Evolutionary conservation across 2,329 filamentous ascomycete species (phyloP).

Genomic region (Zelopaecilomyces penicillatus): DNA sequence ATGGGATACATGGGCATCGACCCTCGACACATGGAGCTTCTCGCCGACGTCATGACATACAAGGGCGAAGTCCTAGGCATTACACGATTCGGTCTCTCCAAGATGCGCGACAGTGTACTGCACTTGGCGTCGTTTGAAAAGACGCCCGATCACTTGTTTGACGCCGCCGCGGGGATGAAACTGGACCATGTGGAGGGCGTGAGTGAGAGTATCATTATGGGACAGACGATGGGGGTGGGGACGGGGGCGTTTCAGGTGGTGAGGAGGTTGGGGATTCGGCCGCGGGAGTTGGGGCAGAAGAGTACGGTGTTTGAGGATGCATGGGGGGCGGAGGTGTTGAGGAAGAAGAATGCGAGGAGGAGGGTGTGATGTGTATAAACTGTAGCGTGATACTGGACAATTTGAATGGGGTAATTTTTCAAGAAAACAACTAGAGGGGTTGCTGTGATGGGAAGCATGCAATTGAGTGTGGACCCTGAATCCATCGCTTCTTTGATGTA

Average conservation of each 20-base stretch:
- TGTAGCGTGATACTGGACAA: too few species aligned
- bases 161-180: conserved; percentile 87
- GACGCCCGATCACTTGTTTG: conserved; percentile 94
- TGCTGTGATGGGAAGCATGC: too few species aligned
- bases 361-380: not conserved
- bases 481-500: too few species aligned
- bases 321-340: conserved; percentile 33
- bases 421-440: too few species aligned
- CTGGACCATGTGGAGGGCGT: conserved; percentile 89
- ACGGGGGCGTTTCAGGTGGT: conserved; percentile 91
- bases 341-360: conserved; percentile 6
- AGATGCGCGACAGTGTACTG: conserved; percentile 90
- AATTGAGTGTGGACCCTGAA: too few species aligned
- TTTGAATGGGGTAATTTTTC: too few species aligned
- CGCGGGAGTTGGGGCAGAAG: conserved; percentile 48
- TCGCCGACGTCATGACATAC: conserved; percentile 98
- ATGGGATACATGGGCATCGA: conserved; percentile 96
- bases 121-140: conserved; percentile 97
- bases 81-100: conserved; percentile 89
- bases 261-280: conserved; percentile 59
- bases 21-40: conserved; percentile 92
- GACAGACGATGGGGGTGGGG: conserved; percentile 84
- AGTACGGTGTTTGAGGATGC: conserved; percentile 65
- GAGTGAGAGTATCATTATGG: conserved; percentile 96
- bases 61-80: conserved; percentile 96